Evolutionary conservation across 352 stramenopile genomes (phyloP).

Genomic region (Halophytophthora batemanensis): DNA sequence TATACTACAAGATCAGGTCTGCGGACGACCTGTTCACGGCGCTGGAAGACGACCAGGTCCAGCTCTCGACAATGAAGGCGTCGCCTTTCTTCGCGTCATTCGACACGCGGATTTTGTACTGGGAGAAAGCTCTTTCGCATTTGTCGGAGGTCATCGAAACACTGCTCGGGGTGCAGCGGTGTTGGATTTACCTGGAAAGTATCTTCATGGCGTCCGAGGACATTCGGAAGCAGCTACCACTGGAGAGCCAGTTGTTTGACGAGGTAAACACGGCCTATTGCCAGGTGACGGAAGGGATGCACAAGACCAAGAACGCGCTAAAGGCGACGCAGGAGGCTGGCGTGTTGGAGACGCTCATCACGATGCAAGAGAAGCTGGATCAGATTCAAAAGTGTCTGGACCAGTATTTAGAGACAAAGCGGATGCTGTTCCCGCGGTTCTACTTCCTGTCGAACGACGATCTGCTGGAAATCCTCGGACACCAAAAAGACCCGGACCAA

Average conservation of each 20-base stretch:
- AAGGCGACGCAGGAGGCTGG: slow-evolving; percentile 57
- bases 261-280: slow-evolving; percentile 83
- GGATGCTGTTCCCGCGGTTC: slow-evolving; percentile 84
- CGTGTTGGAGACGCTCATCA: slow-evolving; percentile 58
- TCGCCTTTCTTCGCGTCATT: slow-evolving; percentile 93
- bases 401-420: slow-evolving; percentile 87
- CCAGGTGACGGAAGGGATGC: slow-evolving; percentile 70
- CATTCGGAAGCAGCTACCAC: slow-evolving; percentile 92
- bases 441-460: slow-evolving; percentile 91
- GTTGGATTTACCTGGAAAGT: slow-evolving; percentile 94
- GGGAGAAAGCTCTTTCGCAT: slow-evolving; percentile 81
- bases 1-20: slow-evolving; percentile 92
- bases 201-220: slow-evolving; percentile 96
- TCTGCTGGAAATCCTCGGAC: slow-evolving; percentile 80
- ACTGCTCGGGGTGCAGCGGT: slow-evolving; percentile 87
- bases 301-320: slow-evolving; percentile 75
- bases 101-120: slow-evolving; percentile 83
- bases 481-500: slow-evolving; percentile 87
- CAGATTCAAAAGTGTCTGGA: slow-evolving; percentile 87
- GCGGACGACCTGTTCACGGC: slow-evolving; percentile 91
- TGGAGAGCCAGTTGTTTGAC: slow-evolving; percentile 84
- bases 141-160: slow-evolving; percentile 92
- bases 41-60: slow-evolving; percentile 90
- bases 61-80: slow-evolving; percentile 92
- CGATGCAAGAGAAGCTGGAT: slow-evolving; percentile 88